Percentiles rank a stretch among this genome's conserved stretches.
These are phyloP conservation scores for Leccinum fibrillosum DNA, from an alignment of 768 basidiomycete genomes.

Conservation along the genomic window DNA sequence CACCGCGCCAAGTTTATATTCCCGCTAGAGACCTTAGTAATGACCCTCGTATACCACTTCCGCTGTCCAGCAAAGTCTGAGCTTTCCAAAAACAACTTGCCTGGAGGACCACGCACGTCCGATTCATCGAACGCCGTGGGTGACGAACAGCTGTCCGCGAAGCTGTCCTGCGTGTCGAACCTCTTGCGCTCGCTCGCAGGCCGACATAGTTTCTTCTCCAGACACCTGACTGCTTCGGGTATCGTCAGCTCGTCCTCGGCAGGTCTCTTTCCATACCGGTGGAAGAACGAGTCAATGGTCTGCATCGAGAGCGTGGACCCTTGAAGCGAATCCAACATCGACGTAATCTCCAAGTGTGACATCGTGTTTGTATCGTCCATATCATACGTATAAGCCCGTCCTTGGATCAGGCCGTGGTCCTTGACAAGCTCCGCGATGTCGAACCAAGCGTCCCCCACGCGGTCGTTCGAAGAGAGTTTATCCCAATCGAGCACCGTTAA, in stretches of 20 bases:
- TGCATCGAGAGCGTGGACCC: slow-evolving; percentile 83
- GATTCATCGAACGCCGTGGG: slow-evolving; percentile 49
- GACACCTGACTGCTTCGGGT: slow-evolving; percentile 76
- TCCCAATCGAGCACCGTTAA: slow-evolving; percentile 95
- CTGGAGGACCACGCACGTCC: slow-evolving; percentile 23
- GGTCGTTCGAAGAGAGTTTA: slow-evolving; percentile 85
- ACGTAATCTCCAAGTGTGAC: slow-evolving; percentile 83
- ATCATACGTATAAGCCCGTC: slow-evolving; percentile 38
- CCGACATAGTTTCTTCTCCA: slow-evolving; percentile 81
- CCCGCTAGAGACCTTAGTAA: slow-evolving; percentile 82
- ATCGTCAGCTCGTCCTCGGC: slow-evolving; percentile 69
- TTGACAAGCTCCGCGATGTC: slow-evolving; percentile 69
- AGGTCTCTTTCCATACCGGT: slow-evolving; percentile 59
- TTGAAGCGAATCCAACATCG: slow-evolving; percentile 96
- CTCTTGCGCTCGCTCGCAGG: slow-evolving; percentile 69
- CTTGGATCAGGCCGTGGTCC: slow-evolving; percentile 59
- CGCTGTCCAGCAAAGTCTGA: slow-evolving; percentile 75
- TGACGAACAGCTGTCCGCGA: slow-evolving; percentile 45
- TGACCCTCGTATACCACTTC: slow-evolving; percentile 93
- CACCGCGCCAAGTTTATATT: slow-evolving; percentile 90
- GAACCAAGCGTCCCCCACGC: slow-evolving; percentile 76
- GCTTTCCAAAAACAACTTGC: slow-evolving; percentile 47
- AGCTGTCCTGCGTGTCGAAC: slow-evolving; percentile 47
- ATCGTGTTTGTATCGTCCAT: slow-evolving; percentile 67
- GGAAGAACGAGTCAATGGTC: slow-evolving; percentile 84